These are phyloP conservation scores for Candida nitratophila DNA, from an alignment of 805 yeast species.

Conservation along the genomic window DNA sequence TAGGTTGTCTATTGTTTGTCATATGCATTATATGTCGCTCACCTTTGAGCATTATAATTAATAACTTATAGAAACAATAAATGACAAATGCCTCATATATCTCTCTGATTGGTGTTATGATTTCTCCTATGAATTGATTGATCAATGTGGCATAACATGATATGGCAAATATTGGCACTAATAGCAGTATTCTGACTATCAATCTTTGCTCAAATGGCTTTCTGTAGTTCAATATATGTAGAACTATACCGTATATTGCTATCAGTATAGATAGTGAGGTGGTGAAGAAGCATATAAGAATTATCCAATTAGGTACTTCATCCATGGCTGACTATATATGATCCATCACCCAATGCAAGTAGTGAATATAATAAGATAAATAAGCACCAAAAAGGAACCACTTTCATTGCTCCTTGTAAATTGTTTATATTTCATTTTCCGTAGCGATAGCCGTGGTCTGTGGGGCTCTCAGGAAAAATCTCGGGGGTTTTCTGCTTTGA, in stretches of 20 bases:
- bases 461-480: too few relatives aligned
- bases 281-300: constrained; percentile 17
- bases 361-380: too few relatives aligned
- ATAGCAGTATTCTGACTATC: constrained; percentile 70
- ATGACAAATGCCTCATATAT: constrained; percentile 94
- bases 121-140: constrained; percentile 35
- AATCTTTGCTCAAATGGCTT: constrained; percentile 85
- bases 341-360: neutral
- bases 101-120: constrained; percentile 73
- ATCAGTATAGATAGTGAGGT: constrained; percentile 27
- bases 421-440: too few relatives aligned
- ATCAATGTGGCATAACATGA: constrained; percentile 57
- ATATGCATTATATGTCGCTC: constrained; percentile 57
- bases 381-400: too few relatives aligned
- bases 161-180: constrained; percentile 75
- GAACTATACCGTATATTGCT: constrained; percentile 37
- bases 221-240: constrained; percentile 67
- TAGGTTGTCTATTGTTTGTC: constrained; percentile 67
- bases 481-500: too few relatives aligned
- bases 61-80: constrained; percentile 80
- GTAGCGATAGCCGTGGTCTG: too few relatives aligned
- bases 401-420: too few relatives aligned
- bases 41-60: constrained; percentile 85
- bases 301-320: constrained; percentile 8
- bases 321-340: neutral